phyloP scores from a whole-genome alignment of 2,329 filamentous ascomycete species.

The Alternaria burnsii region DNA sequence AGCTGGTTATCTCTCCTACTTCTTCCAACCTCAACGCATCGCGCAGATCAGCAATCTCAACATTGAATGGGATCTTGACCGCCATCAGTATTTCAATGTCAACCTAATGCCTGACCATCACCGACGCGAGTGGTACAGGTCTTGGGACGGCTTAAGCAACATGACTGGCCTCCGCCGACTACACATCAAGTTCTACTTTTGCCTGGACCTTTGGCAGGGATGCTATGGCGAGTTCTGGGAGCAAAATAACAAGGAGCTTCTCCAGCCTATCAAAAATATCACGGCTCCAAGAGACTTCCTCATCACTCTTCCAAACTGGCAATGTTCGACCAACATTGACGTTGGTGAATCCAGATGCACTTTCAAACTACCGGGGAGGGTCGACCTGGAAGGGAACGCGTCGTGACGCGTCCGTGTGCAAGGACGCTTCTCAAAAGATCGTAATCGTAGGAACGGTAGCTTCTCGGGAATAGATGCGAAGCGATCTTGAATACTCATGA shows the following conservation, averaged over 20 bases:
- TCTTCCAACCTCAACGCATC: constrained; percentile 30
- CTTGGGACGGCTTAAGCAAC: constrained; percentile 25
- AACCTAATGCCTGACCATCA: constrained; percentile 1
- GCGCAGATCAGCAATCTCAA: constrained; percentile 24
- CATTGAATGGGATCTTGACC: constrained; percentile 28
- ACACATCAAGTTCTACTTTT: constrained; percentile 21
- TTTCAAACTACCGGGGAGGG: constrained; percentile 14
- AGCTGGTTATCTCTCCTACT: constrained; percentile 27
- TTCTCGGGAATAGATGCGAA: not conserved
- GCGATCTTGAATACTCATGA: not conserved
- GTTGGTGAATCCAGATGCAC: constrained; percentile 19
- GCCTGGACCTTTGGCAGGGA: constrained; percentile 8
- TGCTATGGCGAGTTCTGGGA: constrained; percentile 25
- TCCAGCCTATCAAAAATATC: constrained; percentile 24
- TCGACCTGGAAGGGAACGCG: not conserved
- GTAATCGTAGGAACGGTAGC: not conserved
- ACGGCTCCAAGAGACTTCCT: constrained; percentile 24
- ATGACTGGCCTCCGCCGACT: constrained; percentile 30
- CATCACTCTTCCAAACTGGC: constrained; percentile 26
- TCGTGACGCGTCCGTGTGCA: not conserved
- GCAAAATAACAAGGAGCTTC: constrained; percentile 15
- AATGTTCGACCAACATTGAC: constrained; percentile 21
- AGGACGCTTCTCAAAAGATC: not conserved
- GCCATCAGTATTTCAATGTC: constrained; percentile 13
- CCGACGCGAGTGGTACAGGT: constrained; percentile 21